Conservation (phyloP, 108 stramenopile species). For the Skeletonema menzelii region DNA sequence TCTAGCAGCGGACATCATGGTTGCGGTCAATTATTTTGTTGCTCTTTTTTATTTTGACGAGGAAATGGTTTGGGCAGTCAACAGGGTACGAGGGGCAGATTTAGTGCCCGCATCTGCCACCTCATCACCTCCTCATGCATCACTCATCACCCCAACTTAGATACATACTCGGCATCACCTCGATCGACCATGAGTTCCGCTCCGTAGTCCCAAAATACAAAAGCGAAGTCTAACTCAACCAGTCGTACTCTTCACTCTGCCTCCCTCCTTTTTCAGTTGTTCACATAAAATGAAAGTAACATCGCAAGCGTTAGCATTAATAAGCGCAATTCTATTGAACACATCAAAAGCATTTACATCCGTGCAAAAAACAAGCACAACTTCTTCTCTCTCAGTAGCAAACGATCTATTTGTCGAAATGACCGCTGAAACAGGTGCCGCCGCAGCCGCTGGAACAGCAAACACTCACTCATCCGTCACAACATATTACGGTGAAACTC, state of each 20-base stretch:
- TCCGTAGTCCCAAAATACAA: neutral
- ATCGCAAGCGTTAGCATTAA: slow-evolving; percentile 1
- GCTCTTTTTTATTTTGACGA: too few relatives aligned
- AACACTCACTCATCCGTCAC: slow-evolving; percentile 56
- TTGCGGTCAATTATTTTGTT: slow-evolving; percentile 4
- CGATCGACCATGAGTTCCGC: slow-evolving; percentile 2
- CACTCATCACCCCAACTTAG: neutral
- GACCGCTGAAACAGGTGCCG: neutral
- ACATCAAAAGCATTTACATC: neutral
- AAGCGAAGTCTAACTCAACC: neutral
- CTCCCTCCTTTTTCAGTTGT: neutral
- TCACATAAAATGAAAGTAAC: neutral
- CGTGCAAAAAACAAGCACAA: neutral
- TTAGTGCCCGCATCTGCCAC: too few relatives aligned
- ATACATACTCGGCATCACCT: too few relatives aligned
- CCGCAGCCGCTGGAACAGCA: slow-evolving; percentile 10
- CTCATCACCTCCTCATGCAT: neutral
- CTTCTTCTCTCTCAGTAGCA: slow-evolving; percentile 4
- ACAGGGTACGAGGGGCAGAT: neutral
- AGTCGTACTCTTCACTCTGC: neutral
- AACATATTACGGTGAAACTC: slow-evolving; percentile 86
- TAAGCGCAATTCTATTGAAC: slow-evolving; percentile 1
- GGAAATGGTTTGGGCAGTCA: neutral
- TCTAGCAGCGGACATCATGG: slow-evolving; percentile 43
- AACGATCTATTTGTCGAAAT: slow-evolving; percentile 1